These are phyloP conservation scores for Laguncularia racemosa DNA, from an alignment of 345 rosid genomes.

Conservation along the genomic window DNA sequence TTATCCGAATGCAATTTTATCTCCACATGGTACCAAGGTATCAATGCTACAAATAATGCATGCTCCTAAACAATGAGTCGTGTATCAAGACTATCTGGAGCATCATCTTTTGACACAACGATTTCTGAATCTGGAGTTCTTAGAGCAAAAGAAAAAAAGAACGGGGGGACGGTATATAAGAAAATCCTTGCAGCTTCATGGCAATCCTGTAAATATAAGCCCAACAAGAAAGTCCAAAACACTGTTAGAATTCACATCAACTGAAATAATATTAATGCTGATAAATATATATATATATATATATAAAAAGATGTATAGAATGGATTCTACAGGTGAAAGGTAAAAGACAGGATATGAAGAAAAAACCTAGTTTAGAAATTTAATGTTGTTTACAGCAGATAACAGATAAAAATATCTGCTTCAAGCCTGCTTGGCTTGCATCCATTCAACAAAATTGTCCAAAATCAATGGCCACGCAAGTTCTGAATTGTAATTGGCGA, in stretches of 20 bases:
- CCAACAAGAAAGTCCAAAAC: too few species aligned
- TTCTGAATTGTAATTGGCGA: constrained; percentile 66
- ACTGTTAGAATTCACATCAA: too few species aligned
- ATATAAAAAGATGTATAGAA: background rate
- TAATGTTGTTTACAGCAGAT: constrained; percentile 39
- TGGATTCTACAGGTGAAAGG: background rate
- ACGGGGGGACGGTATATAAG: background rate
- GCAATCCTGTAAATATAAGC: too few species aligned
- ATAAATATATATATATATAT: too few species aligned
- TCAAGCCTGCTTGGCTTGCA: constrained; percentile 63
- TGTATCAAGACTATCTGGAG: too few species aligned
- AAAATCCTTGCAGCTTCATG: too few species aligned
- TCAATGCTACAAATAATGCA: too few species aligned
- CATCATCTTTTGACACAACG: too few species aligned
- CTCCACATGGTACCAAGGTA: too few species aligned
- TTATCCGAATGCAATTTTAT: too few species aligned
- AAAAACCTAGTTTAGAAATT: constrained; percentile 24
- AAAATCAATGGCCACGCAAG: constrained; percentile 98
- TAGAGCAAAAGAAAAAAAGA: background rate
- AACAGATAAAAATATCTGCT: constrained; percentile 16
- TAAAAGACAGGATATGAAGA: constrained; percentile 2
- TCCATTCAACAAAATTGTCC: constrained; percentile 99
- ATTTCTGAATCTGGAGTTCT: background rate
- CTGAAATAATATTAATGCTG: background rate
- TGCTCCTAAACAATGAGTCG: too few species aligned